Evolutionary conservation across 148 eudicot genomes (phyloP).

Genomic region (Pouteria glomerata): DNA sequence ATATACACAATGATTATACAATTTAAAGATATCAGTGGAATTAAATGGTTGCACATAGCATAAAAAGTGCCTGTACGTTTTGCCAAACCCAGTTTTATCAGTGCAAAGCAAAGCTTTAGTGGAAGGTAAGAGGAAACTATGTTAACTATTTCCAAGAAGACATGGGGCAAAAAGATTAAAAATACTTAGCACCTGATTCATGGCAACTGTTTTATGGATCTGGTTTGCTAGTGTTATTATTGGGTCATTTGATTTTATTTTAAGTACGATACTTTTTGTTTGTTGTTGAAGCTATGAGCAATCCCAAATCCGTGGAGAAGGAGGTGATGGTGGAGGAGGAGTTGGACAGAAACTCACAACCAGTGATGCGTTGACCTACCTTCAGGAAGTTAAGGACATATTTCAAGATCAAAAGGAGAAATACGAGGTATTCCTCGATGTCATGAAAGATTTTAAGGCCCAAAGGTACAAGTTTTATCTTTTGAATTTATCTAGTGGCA

Average conservation of each 20-base stretch:
- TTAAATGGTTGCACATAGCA: neutral
- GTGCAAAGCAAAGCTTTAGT: neutral
- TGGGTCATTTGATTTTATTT: neutral
- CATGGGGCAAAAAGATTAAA: neutral
- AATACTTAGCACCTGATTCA: neutral
- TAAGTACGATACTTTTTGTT: neutral
- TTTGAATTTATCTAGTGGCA: neutral
- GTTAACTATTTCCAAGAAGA: too few relatives aligned
- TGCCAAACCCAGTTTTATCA: neutral
- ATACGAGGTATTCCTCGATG: conserved; percentile 92
- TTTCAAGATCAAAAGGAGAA: conserved; percentile 88
- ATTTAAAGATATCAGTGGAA: neutral
- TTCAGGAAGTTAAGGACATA: conserved; percentile 94
- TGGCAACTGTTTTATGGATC: neutral
- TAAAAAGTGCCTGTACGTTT: neutral
- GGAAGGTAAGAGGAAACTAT: too few relatives aligned
- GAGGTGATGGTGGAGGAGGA: conserved; percentile 16
- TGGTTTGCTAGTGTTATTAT: neutral
- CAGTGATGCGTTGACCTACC: conserved; percentile 87
- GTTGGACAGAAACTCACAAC: conserved; percentile 68
- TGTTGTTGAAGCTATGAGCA: conserved; percentile 50
- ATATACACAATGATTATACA: neutral
- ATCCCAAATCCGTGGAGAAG: conserved; percentile 41
- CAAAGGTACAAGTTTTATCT: conserved; percentile 51
- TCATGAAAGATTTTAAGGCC: conserved; percentile 96